phyloP scores from a whole-genome alignment of 768 basidiomycete species.

The Sistotremastrum niveocremeum region DNA sequence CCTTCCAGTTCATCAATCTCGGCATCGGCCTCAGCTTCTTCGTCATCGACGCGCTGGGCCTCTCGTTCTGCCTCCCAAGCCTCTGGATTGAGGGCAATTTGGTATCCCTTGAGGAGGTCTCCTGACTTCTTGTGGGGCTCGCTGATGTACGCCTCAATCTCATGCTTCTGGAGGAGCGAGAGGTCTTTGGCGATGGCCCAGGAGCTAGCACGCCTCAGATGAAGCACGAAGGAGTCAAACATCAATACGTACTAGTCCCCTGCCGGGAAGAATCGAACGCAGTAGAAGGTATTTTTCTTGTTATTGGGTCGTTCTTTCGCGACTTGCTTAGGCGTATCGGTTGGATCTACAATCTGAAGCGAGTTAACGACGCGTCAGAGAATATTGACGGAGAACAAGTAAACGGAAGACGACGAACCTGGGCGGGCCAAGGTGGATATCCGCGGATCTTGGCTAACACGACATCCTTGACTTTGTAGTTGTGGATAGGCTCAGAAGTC shows the following conservation, averaged over 20 bases:
- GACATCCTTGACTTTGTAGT: slow-evolving; percentile 65
- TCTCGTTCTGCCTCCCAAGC: slow-evolving; percentile 45
- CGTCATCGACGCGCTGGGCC: slow-evolving; percentile 15
- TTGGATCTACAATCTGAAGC: slow-evolving; percentile 67
- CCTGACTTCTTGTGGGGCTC: slow-evolving; percentile 65
- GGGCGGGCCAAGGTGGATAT: slow-evolving; percentile 89
- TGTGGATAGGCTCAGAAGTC: slow-evolving; percentile 2
- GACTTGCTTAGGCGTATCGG: slow-evolving; percentile 46
- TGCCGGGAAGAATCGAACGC: slow-evolving; percentile 80
- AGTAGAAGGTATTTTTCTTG: slow-evolving; percentile 62
- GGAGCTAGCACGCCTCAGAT: slow-evolving; percentile 34
- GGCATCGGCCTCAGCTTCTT: slow-evolving; percentile 7
- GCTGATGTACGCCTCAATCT: slow-evolving; percentile 73
- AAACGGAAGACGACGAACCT: slow-evolving; percentile 43
- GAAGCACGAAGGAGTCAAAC: slow-evolving; percentile 3
- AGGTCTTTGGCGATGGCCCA: slow-evolving; percentile 81
- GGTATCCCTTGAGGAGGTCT: slow-evolving; percentile 66
- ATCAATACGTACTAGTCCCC: slow-evolving; percentile 76
- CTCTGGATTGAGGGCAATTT: slow-evolving; percentile 58
- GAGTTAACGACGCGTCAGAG: neutral
- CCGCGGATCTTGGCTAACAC: slow-evolving; percentile 92
- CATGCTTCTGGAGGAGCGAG: slow-evolving; percentile 57
- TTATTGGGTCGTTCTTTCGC: slow-evolving; percentile 53
- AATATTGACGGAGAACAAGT: slow-evolving; percentile 7
- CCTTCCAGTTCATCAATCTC: slow-evolving; percentile 50